Base-by-base conservation (phyloP, 768 basidiomycete species). In the Phanerochaete carnosa region DNA sequence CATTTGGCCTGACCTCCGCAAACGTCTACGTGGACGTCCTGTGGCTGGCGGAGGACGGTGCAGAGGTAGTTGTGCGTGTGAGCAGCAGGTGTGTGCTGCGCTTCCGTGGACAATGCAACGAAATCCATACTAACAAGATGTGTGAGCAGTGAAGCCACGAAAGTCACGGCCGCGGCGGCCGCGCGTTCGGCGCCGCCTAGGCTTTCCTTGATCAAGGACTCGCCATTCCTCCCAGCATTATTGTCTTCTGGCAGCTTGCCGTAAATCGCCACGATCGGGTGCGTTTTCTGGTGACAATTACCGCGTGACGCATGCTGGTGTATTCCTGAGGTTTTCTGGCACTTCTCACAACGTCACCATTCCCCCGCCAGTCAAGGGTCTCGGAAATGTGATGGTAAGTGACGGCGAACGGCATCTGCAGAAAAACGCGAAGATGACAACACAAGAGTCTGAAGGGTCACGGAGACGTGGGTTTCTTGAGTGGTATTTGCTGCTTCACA, bases 1-100 rank as follows among this genome's bases (percentile, higher is more conserved):
- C 78, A 9, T 87, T 87, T 63, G 88, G 88, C 2, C 60, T 79
- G 43, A 81, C 82, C 3, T 73, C 73, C 9, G 78, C 86, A 1
- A 75, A 77, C 50, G 77, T 76, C 1, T 81, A 85, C 61, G 60
- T 89, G 32, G 88, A 90, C 65, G 70, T 90, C 11, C 72, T 90
- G 19, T 85, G 82, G 78, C 65, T 86, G 9, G 69, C 76, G 8
- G 71, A 75, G 2, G 71, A 76, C 8, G 80, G 80, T 1, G 62
- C 62, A 2, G 74, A 77, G 54, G 74, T 70, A 35, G 74, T 83
- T 11, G 62, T 84, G 29, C 77, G 83, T 43, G 65, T 77, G 9
- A 67, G 72, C 3, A 68, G 74, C 64, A 73, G 68, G 84, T 84
- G 61, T 12, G 49, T 39, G 29, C 11, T 12, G 16, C 28, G n/a